Conservation (phyloP, 176 grass and related monocot species). For the Triticum timopheevii region DNA sequence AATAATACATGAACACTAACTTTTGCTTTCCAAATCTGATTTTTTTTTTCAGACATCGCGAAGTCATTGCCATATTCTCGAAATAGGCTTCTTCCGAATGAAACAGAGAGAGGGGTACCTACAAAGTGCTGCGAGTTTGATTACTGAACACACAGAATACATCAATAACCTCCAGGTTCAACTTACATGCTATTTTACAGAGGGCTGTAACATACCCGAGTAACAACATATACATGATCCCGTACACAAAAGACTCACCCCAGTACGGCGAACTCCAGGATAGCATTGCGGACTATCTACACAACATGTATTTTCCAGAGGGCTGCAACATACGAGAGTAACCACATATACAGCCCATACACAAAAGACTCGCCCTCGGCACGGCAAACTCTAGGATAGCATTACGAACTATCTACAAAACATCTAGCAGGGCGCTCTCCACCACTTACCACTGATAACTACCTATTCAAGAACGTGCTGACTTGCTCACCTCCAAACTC, state of each 20-base stretch:
- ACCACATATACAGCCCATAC: neutral
- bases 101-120: too few species aligned
- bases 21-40: too few species aligned
- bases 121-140: neutral
- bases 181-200: too few species aligned
- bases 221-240: neutral
- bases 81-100: too few species aligned
- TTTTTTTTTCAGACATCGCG: too few species aligned
- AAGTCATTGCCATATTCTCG: too few species aligned
- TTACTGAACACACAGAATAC: neutral
- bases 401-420: constrained; percentile 14
- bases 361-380: neutral
- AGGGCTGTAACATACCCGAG: too few species aligned
- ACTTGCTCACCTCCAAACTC: neutral
- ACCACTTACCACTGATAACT: neutral
- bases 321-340: too few species aligned
- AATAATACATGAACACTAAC: too few species aligned
- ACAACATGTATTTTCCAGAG: neutral
- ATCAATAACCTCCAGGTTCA: neutral
- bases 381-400: neutral
- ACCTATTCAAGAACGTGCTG: neutral
- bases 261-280: neutral
- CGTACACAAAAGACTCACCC: neutral
- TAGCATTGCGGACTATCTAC: neutral
- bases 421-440: too few species aligned